Base-by-base conservation (phyloP, 352 stramenopile species). In the Saprolegnia parasitica region DNA sequence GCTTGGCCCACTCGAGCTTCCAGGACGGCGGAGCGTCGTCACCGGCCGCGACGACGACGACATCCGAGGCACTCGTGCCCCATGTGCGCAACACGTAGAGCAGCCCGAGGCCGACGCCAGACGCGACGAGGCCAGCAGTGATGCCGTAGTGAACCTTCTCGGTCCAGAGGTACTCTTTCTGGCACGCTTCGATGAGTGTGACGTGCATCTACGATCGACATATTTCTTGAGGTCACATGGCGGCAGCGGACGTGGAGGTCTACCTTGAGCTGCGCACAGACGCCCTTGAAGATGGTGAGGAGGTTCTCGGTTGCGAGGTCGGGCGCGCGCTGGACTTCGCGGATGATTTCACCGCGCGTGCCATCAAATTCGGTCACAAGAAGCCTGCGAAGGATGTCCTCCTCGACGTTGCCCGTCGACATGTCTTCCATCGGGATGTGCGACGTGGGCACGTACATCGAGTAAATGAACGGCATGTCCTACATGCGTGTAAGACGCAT, bases 381-480 rank as follows among this genome's bases (percentile, higher is more conserved):
- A 76, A 95, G 89, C 49, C 75, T 78, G 32, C 87, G 79, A n/a
- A 95, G 78, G 40, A 63, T 50, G 35, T 56, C 67, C 29, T 73
- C 50, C 4, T 68, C 55, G 37, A 40, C 20, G 15, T 47, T 72
- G 54, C 13, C 15, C 21, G 18, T 35, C 32, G 35, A n/a, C 67
- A 56, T 55, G 15, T 39, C 26, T 42, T 42, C 24, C 46, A 29
- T 21, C 45, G 52, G 1, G 35, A 32, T 4, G 37, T 21, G 18
- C 63, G 35, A 16, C 77, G 76, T 66, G 0, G 87, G 87, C 6
- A 95, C 87, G 71, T 95, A 92, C 87, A 95, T 95, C 10, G 87
- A 91, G 73, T 93, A 95, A 63, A 95, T 93, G 71, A 92, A 93
- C 24, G 87, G 87, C 72, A 95, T 54, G 45, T 95, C 87, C 58